Evolutionary conservation across 352 stramenopile genomes (phyloP), one percentile per base, ranked within the genome.

Genomic region (Pythium utonaiense): DNA sequence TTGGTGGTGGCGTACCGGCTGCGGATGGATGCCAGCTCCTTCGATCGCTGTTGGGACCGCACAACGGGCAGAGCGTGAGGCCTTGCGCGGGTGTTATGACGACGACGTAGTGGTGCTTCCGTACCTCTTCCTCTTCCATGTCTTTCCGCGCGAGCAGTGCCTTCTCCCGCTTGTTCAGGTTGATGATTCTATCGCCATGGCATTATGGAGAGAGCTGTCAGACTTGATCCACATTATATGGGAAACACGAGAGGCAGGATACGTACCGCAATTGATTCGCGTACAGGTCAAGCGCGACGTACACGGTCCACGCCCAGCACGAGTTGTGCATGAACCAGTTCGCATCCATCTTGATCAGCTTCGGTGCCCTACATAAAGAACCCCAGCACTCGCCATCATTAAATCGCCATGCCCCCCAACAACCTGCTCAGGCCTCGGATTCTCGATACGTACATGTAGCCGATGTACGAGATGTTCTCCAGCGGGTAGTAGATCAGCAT

Each of bases 401-500:
- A n/a, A n/a, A n/a, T n/a, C n/a, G n/a, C n/a, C n/a, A n/a, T n/a
- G n/a, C n/a, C n/a, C n/a, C n/a, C n/a, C n/a, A n/a, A n/a, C n/a
- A n/a, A n/a, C n/a, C n/a, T n/a, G n/a, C n/a, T n/a, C n/a, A n/a
- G n/a, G n/a, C n/a, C n/a, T n/a, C n/a, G n/a, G n/a, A n/a, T n/a
- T n/a, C n/a, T n/a, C n/a, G 13, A 52, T 31, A 74, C 80, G 57
- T 61, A 93, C 84, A 94, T 80, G 67, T 88, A 94, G 4, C 85
- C 83, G 30, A 94, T 60, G 62, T 91, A 94, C 49, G 85, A 90
- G 31, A 89, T 67, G 66, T 94, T 83, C 58, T 94, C 83, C 36
- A 94, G 67, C n/a, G 85, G 85, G 69, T 94, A 90, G 70, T 94
- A 94, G 9, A 87, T 62, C 34, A 94, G 62, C 85, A 94, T 94